Base-by-base conservation (phyloP, 768 basidiomycete genomes). In the Astraeus odoratus region DNA sequence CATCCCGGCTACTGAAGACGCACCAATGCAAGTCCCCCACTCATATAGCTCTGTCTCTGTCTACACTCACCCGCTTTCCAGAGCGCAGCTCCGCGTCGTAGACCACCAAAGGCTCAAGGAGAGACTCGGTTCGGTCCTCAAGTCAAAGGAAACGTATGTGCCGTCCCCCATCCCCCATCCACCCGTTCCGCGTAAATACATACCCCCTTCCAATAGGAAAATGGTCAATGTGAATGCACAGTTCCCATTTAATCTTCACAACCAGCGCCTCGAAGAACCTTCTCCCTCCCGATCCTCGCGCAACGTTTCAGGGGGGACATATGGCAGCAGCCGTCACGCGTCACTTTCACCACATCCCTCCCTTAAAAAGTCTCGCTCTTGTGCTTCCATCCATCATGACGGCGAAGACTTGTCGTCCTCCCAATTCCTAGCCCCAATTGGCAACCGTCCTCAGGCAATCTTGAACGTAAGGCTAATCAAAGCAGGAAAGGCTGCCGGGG, bases 141-240 rank as follows among this genome's bases (percentile, higher is more conserved):
- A 78, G 4, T 61, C 74, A 2, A 80, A 78, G 55, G 77, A 81
- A 63, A 73, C 77, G 81, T 81, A 47, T 48, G 73, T 67, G 23
- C 8, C 1, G 10, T 13, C 33, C 15, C 8, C 44, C 19, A 42
- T 15, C 34, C 31, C 29, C 33, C 18, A 29, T 25, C 24, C 36
- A 13, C 20, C 13, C 37, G 8, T 43, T 30, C 34, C 23, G 22
- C 42, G 5, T 24, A n/a, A 45, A 26, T 22, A 10, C 35, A 29
- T 36, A 48, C 24, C 24, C 44, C 41, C 12, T 46, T 25, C 40
- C 44, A 23, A 26, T 58, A 84, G 81, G 25, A 81, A 76, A 72
- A 83, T 84, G 82, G 81, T 84, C 51, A 82, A 83, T 45, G 73
- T 84, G 12, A 73, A 73, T 44, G 74, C 77, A 2, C 71, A 69